Conservation (phyloP, 768 basidiomycete species). For the Xerocomus brunneocitrinus region DNA sequence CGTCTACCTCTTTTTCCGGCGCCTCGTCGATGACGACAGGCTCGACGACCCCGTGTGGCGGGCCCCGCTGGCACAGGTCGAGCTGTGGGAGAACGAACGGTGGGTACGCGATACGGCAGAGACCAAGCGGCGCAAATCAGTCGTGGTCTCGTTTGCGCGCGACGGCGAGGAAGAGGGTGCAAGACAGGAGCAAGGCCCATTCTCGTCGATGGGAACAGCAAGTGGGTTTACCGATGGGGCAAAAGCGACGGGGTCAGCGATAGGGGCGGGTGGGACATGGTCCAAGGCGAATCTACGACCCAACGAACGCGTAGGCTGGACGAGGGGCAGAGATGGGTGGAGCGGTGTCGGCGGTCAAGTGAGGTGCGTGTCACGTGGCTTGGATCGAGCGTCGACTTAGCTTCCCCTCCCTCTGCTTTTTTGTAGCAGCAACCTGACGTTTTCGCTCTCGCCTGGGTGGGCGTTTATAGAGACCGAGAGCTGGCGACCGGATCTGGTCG, state of each 20-base stretch:
- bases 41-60: conserved; percentile 63
- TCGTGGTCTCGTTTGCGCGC: conserved; percentile 1
- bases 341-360: conserved; percentile 56
- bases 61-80: conserved; percentile 61
- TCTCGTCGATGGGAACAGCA: neutral
- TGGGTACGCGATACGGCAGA: conserved; percentile 32
- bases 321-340: conserved; percentile 68
- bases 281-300: conserved; percentile 34
- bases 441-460: conserved; percentile 73
- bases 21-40: conserved; percentile 57
- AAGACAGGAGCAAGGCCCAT: neutral
- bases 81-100: conserved; percentile 80
- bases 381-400: neutral
- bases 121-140: conserved; percentile 3
- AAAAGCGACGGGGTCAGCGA: neutral
- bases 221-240: neutral
- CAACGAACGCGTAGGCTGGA: conserved; percentile 62
- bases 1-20: conserved; percentile 30
- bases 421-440: conserved; percentile 74
- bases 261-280: conserved; percentile 26
- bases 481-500: conserved; percentile 65
- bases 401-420: neutral
- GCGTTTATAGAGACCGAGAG: conserved; percentile 70
- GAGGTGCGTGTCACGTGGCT: conserved; percentile 43
- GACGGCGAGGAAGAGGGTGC: conserved; percentile 9